phyloP scores from a whole-genome alignment of 306 rosid species.

The Trifolium pratense region DNA sequence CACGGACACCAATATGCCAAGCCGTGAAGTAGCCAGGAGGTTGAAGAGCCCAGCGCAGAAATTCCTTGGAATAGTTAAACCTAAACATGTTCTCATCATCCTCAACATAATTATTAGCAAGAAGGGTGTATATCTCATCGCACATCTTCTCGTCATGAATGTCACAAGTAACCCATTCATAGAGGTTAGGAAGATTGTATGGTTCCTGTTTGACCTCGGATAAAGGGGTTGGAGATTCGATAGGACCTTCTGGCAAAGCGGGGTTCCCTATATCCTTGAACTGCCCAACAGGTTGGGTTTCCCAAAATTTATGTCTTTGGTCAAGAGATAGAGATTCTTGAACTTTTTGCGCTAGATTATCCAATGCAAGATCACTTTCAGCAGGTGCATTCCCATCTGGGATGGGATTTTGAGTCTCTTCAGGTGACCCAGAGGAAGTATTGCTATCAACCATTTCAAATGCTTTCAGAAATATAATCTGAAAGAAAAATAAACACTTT shows the following conservation, averaged over 20 bases:
- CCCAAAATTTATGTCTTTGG: slow-evolving; percentile 85
- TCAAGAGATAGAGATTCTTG: slow-evolving; percentile 79
- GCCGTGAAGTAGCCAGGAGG: slow-evolving; percentile 84
- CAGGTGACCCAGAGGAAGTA: slow-evolving; percentile 59
- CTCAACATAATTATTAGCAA: slow-evolving; percentile 87
- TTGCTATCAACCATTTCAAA: slow-evolving; percentile 71
- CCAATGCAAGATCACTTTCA: slow-evolving; percentile 62
- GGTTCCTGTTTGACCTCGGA: slow-evolving; percentile 91
- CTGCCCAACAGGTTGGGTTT: slow-evolving; percentile 97
- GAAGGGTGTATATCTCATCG: slow-evolving; percentile 76
- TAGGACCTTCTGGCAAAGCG: slow-evolving; percentile 78
- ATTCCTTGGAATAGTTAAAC: slow-evolving; percentile 89
- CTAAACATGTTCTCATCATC: slow-evolving; percentile 96
- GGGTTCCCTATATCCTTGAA: slow-evolving; percentile 78
- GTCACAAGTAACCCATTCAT: slow-evolving; percentile 95
- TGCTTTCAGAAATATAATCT: slow-evolving; percentile 30
- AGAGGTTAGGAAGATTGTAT: slow-evolving; percentile 81
- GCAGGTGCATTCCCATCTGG: slow-evolving; percentile 70
- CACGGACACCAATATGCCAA: slow-evolving; percentile 98
- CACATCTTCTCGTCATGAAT: slow-evolving; percentile 69
- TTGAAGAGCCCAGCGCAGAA: slow-evolving; percentile 89
- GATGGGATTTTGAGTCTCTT: slow-evolving; percentile 64
- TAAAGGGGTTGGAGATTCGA: slow-evolving; percentile 74
- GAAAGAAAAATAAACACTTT: slow-evolving; percentile 32
- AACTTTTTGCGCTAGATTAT: slow-evolving; percentile 58